A percentile compares a stretch with the other conserved stretches of the same genome.
These are phyloP conservation scores for Lasiodiplodia sp. DNA, from an alignment of 2,329 filamentous ascomycete species.

Conservation along the genomic window DNA sequence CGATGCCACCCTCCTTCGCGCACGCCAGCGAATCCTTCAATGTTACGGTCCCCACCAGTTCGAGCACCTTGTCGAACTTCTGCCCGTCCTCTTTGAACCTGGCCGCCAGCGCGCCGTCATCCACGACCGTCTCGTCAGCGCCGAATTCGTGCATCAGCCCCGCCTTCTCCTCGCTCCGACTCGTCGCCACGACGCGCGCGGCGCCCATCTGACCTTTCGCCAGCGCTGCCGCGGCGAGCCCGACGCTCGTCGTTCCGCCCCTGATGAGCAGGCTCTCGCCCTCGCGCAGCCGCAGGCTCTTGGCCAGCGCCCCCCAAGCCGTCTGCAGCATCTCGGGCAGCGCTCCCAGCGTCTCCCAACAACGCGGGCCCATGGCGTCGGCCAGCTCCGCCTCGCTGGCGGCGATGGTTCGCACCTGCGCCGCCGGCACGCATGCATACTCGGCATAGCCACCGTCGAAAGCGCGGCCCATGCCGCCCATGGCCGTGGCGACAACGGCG, in stretches of 20 bases:
- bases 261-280: slow-evolving; percentile 57
- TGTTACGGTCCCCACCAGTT: slow-evolving; percentile 54
- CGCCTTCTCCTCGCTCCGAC: slow-evolving; percentile 39
- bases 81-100: slow-evolving; percentile 43
- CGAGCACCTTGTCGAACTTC: slow-evolving; percentile 55
- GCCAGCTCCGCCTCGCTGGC: slow-evolving; percentile 58
- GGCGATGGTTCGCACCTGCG: slow-evolving; percentile 82
- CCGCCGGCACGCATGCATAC: slow-evolving; percentile 54
- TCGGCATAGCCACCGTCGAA: slow-evolving; percentile 61
- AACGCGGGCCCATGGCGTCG: slow-evolving; percentile 35
- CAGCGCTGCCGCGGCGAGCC: slow-evolving; percentile 56
- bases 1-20: slow-evolving; percentile 48
- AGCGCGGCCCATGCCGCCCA: slow-evolving; percentile 35
- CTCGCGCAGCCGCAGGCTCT: slow-evolving; percentile 46
- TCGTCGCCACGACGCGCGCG: slow-evolving; percentile 50
- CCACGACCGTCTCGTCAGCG: slow-evolving; percentile 54
- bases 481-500: slow-evolving; percentile 54
- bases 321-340: slow-evolving; percentile 62
- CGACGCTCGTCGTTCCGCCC: slow-evolving; percentile 58
- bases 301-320: slow-evolving; percentile 55
- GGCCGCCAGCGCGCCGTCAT: slow-evolving; percentile 50
- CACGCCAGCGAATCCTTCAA: slow-evolving; percentile 55
- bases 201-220: slow-evolving; percentile 50
- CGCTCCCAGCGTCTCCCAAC: slow-evolving; percentile 56
- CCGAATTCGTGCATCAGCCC: slow-evolving; percentile 50